These are phyloP conservation scores for Fomes fomentarius DNA, from an alignment of 1,284 basidiomycete species.

Conservation along the genomic window DNA sequence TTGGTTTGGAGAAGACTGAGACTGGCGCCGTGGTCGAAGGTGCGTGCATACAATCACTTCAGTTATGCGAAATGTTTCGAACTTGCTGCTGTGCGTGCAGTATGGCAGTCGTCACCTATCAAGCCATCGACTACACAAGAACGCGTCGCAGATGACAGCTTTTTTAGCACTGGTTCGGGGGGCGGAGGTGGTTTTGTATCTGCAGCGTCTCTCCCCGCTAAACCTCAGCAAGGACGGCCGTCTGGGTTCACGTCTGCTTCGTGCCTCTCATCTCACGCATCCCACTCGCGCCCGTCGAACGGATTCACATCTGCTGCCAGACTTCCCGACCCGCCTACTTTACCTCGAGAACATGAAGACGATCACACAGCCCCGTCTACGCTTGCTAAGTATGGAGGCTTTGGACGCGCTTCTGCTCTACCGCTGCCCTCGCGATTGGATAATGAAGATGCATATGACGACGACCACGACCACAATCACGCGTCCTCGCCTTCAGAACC, in stretches of 20 bases:
- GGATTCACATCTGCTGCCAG: slow-evolving; percentile 23
- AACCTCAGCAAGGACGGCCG: not conserved
- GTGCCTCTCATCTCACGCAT: not conserved
- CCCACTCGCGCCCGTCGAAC: not conserved
- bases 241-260: slow-evolving; percentile 23
- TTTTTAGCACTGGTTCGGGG: slow-evolving; percentile 7
- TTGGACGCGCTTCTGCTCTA: slow-evolving; percentile 25
- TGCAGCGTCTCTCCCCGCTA: slow-evolving; percentile 5
- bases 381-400: slow-evolving; percentile 29
- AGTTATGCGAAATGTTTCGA: not conserved
- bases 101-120: slow-evolving; percentile 18
- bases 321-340: not conserved
- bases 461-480: slow-evolving; percentile 27
- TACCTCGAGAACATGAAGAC: not conserved
- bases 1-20: not conserved
- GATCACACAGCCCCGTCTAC: slow-evolving; percentile 4
- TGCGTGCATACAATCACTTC: slow-evolving; percentile 12
- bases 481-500: slow-evolving; percentile 44
- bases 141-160: slow-evolving; percentile 15
- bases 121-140: slow-evolving; percentile 8
- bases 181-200: slow-evolving; percentile 3
- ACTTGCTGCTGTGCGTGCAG: not conserved
- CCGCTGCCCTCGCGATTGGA: too few relatives aligned
- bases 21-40: not conserved
- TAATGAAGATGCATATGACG: slow-evolving; percentile 3